phyloP scores from a whole-genome alignment of 2,329 filamentous ascomycete species.

The Myriosclerotinia curreyana region DNA sequence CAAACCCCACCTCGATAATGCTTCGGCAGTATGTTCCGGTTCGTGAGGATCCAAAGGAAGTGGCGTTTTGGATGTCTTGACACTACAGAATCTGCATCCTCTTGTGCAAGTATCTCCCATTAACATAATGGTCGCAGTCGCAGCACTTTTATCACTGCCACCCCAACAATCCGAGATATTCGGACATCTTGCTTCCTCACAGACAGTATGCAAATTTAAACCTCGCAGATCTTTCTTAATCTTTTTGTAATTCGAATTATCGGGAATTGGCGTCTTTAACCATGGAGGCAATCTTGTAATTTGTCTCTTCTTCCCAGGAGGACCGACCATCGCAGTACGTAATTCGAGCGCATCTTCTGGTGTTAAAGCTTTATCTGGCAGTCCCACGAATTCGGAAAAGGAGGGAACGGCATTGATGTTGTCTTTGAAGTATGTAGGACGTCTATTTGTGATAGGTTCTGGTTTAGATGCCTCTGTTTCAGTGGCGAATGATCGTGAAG shows the following conservation, averaged over 20 bases:
- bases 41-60: constrained; percentile 89
- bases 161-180: constrained; percentile 99
- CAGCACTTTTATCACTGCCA: constrained; percentile 79
- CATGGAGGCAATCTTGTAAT: constrained; percentile 80
- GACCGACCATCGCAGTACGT: constrained; percentile 61
- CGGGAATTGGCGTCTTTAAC: constrained; percentile 94
- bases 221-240: constrained; percentile 93
- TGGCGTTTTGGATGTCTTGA: constrained; percentile 79
- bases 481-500: constrained; percentile 35
- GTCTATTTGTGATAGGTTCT: constrained; percentile 32
- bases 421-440: constrained; percentile 41
- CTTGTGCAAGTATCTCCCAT: constrained; percentile 99
- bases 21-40: constrained; percentile 94
- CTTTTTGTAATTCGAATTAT: constrained; percentile 80
- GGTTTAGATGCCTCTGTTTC: constrained; percentile 34
- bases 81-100: constrained; percentile 93
- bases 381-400: constrained; percentile 56
- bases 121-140: constrained; percentile 97
- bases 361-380: constrained; percentile 45
- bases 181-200: constrained; percentile 94
- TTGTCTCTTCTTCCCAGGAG: constrained; percentile 59
- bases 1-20: constrained; percentile 85
- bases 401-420: constrained; percentile 47
- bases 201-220: constrained; percentile 88
- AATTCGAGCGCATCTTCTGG: constrained; percentile 57